Evolutionary conservation across 192 early-diverging fungal genomes (phyloP), one percentile per base, ranked within the genome.

Genomic region (Globomyces pollinis-pini): DNA sequence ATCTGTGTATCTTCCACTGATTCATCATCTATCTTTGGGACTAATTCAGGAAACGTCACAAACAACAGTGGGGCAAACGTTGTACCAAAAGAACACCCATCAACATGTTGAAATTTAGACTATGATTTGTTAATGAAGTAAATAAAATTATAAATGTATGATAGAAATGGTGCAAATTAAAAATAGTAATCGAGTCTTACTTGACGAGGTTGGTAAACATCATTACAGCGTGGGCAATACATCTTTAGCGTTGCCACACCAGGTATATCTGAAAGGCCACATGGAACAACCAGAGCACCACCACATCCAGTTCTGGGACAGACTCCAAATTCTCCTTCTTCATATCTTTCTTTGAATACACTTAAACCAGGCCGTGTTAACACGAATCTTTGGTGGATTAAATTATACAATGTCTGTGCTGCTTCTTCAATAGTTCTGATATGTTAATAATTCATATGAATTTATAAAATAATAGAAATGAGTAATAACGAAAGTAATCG

Each of bases 51-150:
- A 75, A 86, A 95, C 7, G 85, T 85, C 69, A 90, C 80, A 70
- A 94, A 88, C 43, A 97, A 82, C 61, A 99, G 72, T 65, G 93
- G 87, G 8, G 93, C 86, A 68, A 99, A 95, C 2, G 93, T 93
- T 15, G 96, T 90, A 30, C 94, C 94, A 78, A 99, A 99, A 67
- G 85, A 88, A 31, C 93, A 89, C 50, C 96, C 91, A 61, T 75
- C 67, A 24, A 78, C 56, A 36, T 65, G 56, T 53, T 72, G 72
- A 57, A 62, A 67, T 66, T 71, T 75, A 8, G 63, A 53, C 67
- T 72, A 57, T 38, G 32, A n/a, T 33, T 47, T 47, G 41, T 2
- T 30, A 8, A 57, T n/a, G n/a, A n/a, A n/a, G n/a, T n/a, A n/a
- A n/a, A n/a, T n/a, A n/a, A n/a, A n/a, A n/a, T n/a, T n/a, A n/a